Conservation (phyloP, 257 asterid genomes). For the Lithospermum erythrorhizon region DNA sequence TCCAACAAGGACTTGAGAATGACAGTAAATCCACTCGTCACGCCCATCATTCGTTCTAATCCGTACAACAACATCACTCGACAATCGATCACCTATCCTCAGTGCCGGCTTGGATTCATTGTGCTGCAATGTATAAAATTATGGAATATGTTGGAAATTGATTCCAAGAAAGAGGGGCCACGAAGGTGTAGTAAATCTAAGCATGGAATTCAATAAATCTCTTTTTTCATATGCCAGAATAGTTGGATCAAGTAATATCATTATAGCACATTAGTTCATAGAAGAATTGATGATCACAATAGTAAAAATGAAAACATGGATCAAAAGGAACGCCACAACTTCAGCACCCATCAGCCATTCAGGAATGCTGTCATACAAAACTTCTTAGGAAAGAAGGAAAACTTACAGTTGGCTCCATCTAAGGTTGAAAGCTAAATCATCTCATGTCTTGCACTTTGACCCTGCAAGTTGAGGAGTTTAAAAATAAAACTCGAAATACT, state of each 20-base stretch:
- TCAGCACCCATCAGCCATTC: neutral
- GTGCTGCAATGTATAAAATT: conserved; percentile 26
- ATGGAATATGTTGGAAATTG: conserved; percentile 7
- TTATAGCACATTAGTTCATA: too few relatives aligned
- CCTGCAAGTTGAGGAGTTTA: neutral
- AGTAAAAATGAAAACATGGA: too few relatives aligned
- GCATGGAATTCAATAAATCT: neutral
- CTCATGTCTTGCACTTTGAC: neutral
- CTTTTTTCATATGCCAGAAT: neutral
- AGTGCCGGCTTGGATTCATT: conserved; percentile 23
- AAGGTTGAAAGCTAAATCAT: neutral
- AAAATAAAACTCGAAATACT: neutral
- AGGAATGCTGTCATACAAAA: neutral
- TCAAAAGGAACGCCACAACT: neutral
- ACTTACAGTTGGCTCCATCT: conserved; percentile 53
- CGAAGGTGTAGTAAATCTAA: neutral
- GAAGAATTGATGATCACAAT: too few relatives aligned
- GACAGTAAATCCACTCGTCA: conserved; percentile 79
- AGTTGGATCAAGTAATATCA: too few relatives aligned
- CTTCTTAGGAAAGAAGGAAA: conserved; percentile 13
- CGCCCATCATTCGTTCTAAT: conserved; percentile 73
- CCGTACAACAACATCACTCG: conserved; percentile 82
- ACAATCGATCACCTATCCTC: conserved; percentile 61
- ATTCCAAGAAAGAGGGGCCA: conserved; percentile 1
- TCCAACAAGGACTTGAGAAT: conserved; percentile 39